A percentile compares a stretch with the other conserved stretches of the same genome.
Evolutionary conservation across 495 filamentous ascomycete species (phyloP).

Genomic region (Penicillium antarcticum): DNA sequence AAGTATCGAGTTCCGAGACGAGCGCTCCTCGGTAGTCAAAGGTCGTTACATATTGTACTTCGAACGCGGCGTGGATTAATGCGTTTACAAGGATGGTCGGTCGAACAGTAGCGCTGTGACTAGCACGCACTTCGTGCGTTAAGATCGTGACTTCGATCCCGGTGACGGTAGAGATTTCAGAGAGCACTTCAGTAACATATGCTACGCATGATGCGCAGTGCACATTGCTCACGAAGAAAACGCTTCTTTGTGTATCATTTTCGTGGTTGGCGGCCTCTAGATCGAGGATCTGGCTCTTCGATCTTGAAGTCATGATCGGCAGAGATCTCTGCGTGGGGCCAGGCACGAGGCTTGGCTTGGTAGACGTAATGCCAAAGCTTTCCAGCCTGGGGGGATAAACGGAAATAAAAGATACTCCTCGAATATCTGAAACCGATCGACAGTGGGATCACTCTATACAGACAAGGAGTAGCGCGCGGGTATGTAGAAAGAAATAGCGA

Average conservation of each 20-base stretch:
- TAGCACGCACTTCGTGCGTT: slow-evolving; percentile 42
- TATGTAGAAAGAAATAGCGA: background rate
- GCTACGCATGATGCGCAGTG: slow-evolving; percentile 54
- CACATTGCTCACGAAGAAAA: slow-evolving; percentile 48
- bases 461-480: too few species aligned
- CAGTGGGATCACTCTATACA: too few species aligned
- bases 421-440: too few species aligned
- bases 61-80: slow-evolving; percentile 49
- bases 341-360: background rate
- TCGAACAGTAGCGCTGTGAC: slow-evolving; percentile 26
- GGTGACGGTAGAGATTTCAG: slow-evolving; percentile 27
- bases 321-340: background rate
- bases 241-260: slow-evolving; percentile 23
- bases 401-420: too few species aligned
- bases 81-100: slow-evolving; percentile 33
- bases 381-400: too few species aligned
- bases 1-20: slow-evolving; percentile 34
- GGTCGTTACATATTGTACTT: slow-evolving; percentile 46
- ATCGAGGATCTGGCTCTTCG: slow-evolving; percentile 5
- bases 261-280: slow-evolving; percentile 6
- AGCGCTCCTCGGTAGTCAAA: slow-evolving; percentile 26
- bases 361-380: background rate
- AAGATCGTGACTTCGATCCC: slow-evolving; percentile 44
- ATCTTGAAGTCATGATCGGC: slow-evolving; percentile 10
- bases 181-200: slow-evolving; percentile 43